Percentiles rank a stretch among this genome's conserved stretches.
These are phyloP conservation scores for Hortiboletus campestris DNA, from an alignment of 768 basidiomycete species.

Conservation along the genomic window DNA sequence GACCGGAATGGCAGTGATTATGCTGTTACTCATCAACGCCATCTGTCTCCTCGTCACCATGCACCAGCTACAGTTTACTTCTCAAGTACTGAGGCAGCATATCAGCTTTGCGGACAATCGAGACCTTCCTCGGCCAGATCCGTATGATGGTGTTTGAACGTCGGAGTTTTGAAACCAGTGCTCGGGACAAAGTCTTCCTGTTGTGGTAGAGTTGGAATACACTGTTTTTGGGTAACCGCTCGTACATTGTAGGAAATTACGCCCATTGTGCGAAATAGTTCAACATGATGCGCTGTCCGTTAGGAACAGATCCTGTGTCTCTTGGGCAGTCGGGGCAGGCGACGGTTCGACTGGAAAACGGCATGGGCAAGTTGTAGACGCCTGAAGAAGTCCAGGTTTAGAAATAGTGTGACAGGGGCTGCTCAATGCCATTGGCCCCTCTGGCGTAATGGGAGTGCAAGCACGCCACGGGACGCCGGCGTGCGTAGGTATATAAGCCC, in stretches of 20 bases:
- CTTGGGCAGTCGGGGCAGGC: not conserved
- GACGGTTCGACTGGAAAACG: not conserved
- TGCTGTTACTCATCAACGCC: conserved; percentile 23
- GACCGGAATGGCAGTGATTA: conserved; percentile 18
- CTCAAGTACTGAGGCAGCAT: conserved; percentile 16
- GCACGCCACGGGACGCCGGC: not conserved
- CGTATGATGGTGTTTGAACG: conserved; percentile 29
- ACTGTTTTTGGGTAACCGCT: not conserved
- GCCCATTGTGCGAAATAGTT: not conserved
- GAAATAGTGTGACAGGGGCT: not conserved
- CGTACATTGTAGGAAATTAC: not conserved
- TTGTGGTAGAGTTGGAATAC: not conserved
- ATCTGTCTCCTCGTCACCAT: conserved; percentile 20
- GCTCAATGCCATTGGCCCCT: not conserved
- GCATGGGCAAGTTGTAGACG: not conserved
- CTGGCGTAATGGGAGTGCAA: not conserved
- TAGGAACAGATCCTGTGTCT: conserved; percentile 3
- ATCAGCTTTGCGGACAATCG: conserved; percentile 24
- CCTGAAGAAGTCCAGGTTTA: not conserved
- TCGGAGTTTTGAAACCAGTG: not conserved
- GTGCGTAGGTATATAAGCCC: conserved; percentile 11
- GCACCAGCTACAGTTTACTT: conserved; percentile 15
- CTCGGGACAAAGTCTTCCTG: not conserved
- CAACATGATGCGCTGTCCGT: not conserved
- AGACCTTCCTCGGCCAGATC: conserved; percentile 29